Percentiles rank a stretch among this genome's conserved stretches.
These are phyloP conservation scores for Metschnikowia koreensis DNA, from an alignment of 805 yeast species.

Conservation along the genomic window DNA sequence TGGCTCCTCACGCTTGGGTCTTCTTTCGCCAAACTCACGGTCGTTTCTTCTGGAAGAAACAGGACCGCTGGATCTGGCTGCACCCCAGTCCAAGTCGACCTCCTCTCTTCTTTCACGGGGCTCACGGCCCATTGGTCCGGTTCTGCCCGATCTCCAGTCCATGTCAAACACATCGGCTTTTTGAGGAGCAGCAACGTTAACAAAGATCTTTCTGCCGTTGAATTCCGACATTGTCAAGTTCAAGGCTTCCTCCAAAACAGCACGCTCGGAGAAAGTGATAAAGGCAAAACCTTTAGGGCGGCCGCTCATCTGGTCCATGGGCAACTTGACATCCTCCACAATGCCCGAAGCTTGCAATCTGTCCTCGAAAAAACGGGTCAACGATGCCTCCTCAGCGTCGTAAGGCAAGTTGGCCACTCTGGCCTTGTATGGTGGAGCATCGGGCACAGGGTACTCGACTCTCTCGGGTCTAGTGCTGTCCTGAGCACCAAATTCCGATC, in stretches of 20 bases:
- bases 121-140: slow-evolving; percentile 23
- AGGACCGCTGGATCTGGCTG: slow-evolving; percentile 40
- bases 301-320: slow-evolving; percentile 62
- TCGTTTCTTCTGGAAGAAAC: slow-evolving; percentile 32
- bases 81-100: slow-evolving; percentile 61
- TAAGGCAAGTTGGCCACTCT: slow-evolving; percentile 82
- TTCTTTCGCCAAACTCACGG: slow-evolving; percentile 16
- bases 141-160: slow-evolving; percentile 45
- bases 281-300: slow-evolving; percentile 61
- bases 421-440: slow-evolving; percentile 89
- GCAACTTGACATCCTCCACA: slow-evolving; percentile 66
- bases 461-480: slow-evolving; percentile 45
- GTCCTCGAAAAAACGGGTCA: slow-evolving; percentile 60
- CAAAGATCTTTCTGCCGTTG: slow-evolving; percentile 50
- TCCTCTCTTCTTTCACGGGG: slow-evolving; percentile 41
- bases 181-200: slow-evolving; percentile 59
- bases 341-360: slow-evolving; percentile 49
- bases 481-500: slow-evolving; percentile 11
- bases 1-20: slow-evolving; percentile 38
- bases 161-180: slow-evolving; percentile 44
- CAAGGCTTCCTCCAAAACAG: slow-evolving; percentile 50
- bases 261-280: slow-evolving; percentile 47
- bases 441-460: slow-evolving; percentile 82
- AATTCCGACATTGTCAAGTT: slow-evolving; percentile 43
- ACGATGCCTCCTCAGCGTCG: slow-evolving; percentile 67